Base-by-base conservation (phyloP, 495 filamentous ascomycete genomes). In the Rhypophila decipiens region DNA sequence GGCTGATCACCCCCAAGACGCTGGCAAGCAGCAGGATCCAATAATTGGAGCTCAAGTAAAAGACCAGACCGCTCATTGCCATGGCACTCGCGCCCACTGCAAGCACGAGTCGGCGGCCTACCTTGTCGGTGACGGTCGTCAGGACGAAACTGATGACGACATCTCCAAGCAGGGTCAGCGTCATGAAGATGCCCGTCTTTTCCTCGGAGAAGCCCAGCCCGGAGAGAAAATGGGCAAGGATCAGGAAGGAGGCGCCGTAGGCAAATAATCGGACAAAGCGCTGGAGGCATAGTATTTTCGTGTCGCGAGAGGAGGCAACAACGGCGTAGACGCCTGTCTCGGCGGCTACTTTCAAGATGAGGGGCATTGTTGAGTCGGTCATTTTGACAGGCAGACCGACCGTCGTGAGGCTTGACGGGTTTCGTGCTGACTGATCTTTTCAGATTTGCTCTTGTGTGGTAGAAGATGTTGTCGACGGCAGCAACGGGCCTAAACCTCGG, bases 141-240 rank as follows among this genome's bases (percentile, higher is more conserved):
- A 95, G 72, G 20, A 84, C 56, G 17, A 89, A 80, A 42, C 86
- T 88, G 47, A 94, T 83, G 21, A 82, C 52, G 2, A 87, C 83
- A 69, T 95, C 89, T 22, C 89, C 88, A 15, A 86, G 66, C 44
- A 94, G 66, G 0, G 89, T 95, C 39, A 91, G 65, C 3, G 86
- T 89, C 87, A 95, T 95, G 63, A 95, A 93, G 4, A 90, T 71
- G 13, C 89, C 89, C 36, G 86, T 90, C n/a, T 71, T 71, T n/a
- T 79, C 72, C 55, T 87, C 80, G 0, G 85, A 75, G 51, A 83
- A 78, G 10, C 70, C 72, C 18, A 93, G 65, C 4, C 78, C 76
- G 0, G 77, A 77, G 38, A 94, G 74, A 57, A 86, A 72, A 27
- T 78, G 76, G 8, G 81, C 88, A 13, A 93, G 74, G 41, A 95